phyloP scores from a whole-genome alignment of 306 rosid genomes.

The Cyamopsis tetragonoloba region DNA sequence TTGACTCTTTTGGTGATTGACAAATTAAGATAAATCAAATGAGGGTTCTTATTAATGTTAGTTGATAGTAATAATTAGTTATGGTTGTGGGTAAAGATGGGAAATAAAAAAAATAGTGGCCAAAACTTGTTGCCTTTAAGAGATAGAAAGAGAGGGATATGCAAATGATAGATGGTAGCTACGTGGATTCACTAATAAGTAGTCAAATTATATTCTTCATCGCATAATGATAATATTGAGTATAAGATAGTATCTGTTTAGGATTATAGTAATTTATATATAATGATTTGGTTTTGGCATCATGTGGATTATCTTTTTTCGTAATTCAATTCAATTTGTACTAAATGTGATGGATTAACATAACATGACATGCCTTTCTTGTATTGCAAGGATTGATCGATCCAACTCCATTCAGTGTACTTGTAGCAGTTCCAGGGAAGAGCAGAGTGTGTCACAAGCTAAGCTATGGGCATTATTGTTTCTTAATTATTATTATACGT shows the following conservation, averaged over 20 bases:
- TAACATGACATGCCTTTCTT: constrained; percentile 38
- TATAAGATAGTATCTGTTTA: no score
- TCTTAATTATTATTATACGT: no score
- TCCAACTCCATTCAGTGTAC: constrained; percentile 47
- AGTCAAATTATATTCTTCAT: neutral
- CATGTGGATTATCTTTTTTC: no score
- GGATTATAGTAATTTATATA: no score
- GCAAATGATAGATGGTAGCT: neutral
- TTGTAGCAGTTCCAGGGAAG: no score
- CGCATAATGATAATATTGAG: constrained; percentile 23
- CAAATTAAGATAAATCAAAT: neutral
- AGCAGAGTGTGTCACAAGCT: constrained; percentile 37
- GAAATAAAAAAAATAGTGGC: no score
- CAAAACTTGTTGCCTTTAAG: neutral
- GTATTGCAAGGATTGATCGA: constrained; percentile 5
- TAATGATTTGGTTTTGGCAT: no score
- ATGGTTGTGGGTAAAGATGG: no score
- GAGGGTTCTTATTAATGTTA: neutral
- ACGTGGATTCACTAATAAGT: neutral
- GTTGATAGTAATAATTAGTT: neutral
- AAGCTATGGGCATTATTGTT: no score
- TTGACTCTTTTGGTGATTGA: neutral
- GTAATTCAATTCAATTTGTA: no score
- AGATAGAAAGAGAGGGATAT: neutral
- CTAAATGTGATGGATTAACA: no score